Base-by-base conservation (phyloP, 2,329 filamentous ascomycete genomes). In the Ophiostoma angusticollis region DNA sequence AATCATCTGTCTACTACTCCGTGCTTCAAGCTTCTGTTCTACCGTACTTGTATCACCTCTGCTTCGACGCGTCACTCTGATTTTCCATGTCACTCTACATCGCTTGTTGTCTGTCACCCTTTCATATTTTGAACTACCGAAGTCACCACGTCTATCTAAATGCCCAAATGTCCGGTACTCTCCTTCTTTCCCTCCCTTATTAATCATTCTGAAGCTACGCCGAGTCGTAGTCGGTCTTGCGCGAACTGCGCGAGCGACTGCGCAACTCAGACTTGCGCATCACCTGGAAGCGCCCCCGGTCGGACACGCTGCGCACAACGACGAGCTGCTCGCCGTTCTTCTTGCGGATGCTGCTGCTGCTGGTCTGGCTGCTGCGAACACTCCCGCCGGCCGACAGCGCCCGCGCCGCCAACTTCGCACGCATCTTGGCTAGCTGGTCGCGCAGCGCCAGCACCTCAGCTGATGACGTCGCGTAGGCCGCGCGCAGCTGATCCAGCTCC, bases 231-330 rank as follows among this genome's bases (percentile, higher is more conserved):
- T 38, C 29, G 3, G 38, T 34, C 22, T 40, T 47, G 14, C 35
- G 40, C 3, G 45, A 45, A 16, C 38, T 39, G 5, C 37, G 25
- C 14, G 45, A 47, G 13, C 40, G 35, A 23, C 35, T 27, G 23
- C 40, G 38, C 5, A 48, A 35, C 16, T 45, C 42, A 5, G 41
- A 46, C 31, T 45, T 48, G 29, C 34, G 41, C 35, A 49, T 44
- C 14, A 49, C 40, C 18, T 48, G 47, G 25, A 50, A 44, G 18
- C 44, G 31, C 1, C 47, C 43, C 1, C 48, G 40, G 32, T 50
- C 47, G 8, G 43, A 27, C 3, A 42, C 32, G 16, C 22, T 45
- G 27, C 48, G 40, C 8, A 50, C 48, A 33, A 50, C 38, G 5
- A 50, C 41, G 9, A 49, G 24, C 9, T 44, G 41, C 9, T 45